Conservation (phyloP, 768 basidiomycete genomes). For the Leucocoprinus sp. region DNA sequence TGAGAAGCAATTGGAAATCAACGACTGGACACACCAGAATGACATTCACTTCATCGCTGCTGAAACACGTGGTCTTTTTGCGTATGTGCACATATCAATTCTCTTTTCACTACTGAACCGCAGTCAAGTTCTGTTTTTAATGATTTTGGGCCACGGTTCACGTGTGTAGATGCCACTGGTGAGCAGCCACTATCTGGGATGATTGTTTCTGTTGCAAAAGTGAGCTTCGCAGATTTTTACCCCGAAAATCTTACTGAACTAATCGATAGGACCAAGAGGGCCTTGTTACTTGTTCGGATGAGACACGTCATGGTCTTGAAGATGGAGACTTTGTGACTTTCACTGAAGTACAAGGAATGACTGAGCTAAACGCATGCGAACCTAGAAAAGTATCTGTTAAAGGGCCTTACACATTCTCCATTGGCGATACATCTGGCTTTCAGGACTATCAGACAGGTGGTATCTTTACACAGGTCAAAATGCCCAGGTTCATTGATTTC, state of each 20-base stretch:
- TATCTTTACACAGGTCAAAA: constrained; percentile 97
- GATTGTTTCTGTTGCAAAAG: constrained; percentile 92
- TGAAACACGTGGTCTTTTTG: constrained; percentile 90
- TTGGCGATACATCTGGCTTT: constrained; percentile 82
- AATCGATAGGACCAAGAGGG: constrained; percentile 65
- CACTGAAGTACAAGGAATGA: constrained; percentile 92
- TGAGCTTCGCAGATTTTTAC: constrained; percentile 18
- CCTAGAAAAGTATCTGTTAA: constrained; percentile 90
- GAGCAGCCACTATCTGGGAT: constrained; percentile 91
- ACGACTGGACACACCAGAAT: constrained; percentile 89
- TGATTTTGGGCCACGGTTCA: constrained; percentile 93
- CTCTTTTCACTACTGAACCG: not conserved
- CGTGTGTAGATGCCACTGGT: constrained; percentile 96
- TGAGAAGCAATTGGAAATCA: constrained; percentile 85
- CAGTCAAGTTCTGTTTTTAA: constrained; percentile 77
- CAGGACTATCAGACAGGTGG: constrained; percentile 80
- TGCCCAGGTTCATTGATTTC: constrained; percentile 94
- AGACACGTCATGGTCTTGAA: constrained; percentile 96
- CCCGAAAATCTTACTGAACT: not conserved
- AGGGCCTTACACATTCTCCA: constrained; percentile 95
- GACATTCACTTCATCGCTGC: constrained; percentile 88
- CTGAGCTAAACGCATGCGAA: constrained; percentile 82
- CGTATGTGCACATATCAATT: constrained; percentile 41
- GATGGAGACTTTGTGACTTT: constrained; percentile 98
- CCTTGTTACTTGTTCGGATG: constrained; percentile 94